These are phyloP conservation scores for Lolium rigidum DNA, from an alignment of 176 grass and related monocot species.

Conservation along the genomic window DNA sequence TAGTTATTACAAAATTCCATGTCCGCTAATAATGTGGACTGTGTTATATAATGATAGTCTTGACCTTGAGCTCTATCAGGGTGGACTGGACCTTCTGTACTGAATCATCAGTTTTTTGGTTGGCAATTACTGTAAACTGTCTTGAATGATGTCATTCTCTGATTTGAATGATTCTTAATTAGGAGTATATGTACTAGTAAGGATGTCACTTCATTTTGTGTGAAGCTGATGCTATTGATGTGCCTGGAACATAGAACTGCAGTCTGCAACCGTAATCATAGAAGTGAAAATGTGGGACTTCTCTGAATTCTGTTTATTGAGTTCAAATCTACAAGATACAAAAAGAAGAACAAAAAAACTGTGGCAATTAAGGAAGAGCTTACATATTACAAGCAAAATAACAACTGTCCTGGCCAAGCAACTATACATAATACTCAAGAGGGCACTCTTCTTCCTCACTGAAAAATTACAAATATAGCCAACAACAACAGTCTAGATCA, in stretches of 20 bases:
- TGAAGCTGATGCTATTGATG: background rate
- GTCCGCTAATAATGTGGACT: background rate
- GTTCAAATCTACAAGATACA: background rate
- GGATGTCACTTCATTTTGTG: background rate
- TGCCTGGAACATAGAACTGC: background rate
- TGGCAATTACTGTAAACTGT: background rate
- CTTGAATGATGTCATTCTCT: background rate
- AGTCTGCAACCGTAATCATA: background rate
- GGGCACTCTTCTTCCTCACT: constrained; percentile 25
- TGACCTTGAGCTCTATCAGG: background rate
- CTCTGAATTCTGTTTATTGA: background rate
- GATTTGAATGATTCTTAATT: background rate
- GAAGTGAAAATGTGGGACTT: background rate
- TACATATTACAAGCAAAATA: constrained; percentile 22
- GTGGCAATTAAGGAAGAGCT: background rate
- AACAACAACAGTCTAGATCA: background rate
- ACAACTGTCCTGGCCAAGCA: background rate
- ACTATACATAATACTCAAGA: background rate
- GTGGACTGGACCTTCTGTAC: too few relatives aligned
- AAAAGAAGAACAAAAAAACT: background rate
- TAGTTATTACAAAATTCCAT: background rate
- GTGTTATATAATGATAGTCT: background rate
- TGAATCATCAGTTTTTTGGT: too few relatives aligned
- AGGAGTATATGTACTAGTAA: too few relatives aligned
- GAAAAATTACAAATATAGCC: constrained; percentile 11